Base-by-base conservation (phyloP, 1,139 yeast genomes). In the Suhomyces kunorum region DNA sequence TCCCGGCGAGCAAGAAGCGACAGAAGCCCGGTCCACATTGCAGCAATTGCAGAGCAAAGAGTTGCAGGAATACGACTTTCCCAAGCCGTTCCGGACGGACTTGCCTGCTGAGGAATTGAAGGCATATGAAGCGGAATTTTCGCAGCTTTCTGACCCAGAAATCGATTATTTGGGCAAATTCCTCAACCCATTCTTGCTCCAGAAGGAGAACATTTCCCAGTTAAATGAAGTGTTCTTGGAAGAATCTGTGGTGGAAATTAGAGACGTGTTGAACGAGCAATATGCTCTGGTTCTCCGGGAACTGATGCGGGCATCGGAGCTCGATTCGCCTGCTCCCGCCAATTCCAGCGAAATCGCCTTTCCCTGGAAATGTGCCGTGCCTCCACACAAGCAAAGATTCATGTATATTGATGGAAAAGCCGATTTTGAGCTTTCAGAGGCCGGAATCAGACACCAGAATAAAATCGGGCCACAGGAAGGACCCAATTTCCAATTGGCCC, bases 361-460 rank as follows among this genome's bases (percentile, higher is more conserved):
- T 41, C 96, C 96, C 3, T 94, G 98, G 98, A 81, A 85, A 49
- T 74, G 90, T 34, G 94, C 98, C 0, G 79, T 86, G 29, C 98
- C 98, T 12, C 95, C 97, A 8, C 98, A 90, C 59, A 89, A 94
- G 57, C 92, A 88, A 64, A 71, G 97, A 47, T 94, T 75, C 60
- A 63, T 89, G 73, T 92, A 88, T 58, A 72, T 90, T 32, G 94
- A 87, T 55, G 92, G 90, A n/a, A 76, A 68, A 42, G 51, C 68
- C 11, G 51, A 38, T 6, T 59, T 66, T 30, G 61, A 54, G 8
- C 44, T 61, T 35, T 53, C 63, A 8, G 63, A 66, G 37, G 60
- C 65, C 5, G 51, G 52, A 0, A 66, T 69, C 23, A 54, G 51
- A 22, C 45, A 46, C 26, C 46, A 43, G 15, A 68, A 64, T 34